Conservation (phyloP, 306 rosid species). For the Ceratonia siliqua region DNA sequence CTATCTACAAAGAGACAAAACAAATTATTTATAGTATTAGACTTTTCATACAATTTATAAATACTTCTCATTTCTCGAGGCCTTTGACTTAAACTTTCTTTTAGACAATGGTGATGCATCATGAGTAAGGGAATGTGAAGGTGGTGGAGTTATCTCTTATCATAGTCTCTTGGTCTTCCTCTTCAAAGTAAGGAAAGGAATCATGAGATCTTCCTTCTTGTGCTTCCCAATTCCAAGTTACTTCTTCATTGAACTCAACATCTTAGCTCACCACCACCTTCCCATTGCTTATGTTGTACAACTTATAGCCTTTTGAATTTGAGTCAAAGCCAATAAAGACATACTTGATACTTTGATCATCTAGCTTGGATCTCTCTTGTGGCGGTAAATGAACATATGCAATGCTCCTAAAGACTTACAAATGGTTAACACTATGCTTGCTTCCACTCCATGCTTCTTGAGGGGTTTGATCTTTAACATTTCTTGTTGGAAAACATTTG, state of each 20-base stretch:
- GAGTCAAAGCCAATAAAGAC: background rate
- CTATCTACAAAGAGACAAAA: too few relatives aligned
- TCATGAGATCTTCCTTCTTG: background rate
- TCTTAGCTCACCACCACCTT: background rate
- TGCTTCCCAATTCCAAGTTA: background rate
- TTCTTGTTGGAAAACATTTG: too few relatives aligned
- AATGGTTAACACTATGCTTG: too few relatives aligned
- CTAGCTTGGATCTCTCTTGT: too few relatives aligned
- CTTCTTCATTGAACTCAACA: background rate
- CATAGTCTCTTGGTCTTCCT: background rate
- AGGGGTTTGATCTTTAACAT: too few relatives aligned
- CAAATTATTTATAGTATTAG: too few relatives aligned
- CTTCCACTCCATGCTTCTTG: too few relatives aligned
- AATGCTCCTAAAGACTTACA: too few relatives aligned
- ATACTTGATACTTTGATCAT: too few relatives aligned
- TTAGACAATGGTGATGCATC: too few relatives aligned
- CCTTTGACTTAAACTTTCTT: background rate
- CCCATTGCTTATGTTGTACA: background rate
- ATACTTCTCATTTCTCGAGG: background rate
- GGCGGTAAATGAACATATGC: too few relatives aligned
- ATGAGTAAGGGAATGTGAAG: background rate
- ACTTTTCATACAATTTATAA: background rate
- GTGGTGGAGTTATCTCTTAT: background rate
- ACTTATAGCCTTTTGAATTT: slow-evolving; percentile 4
- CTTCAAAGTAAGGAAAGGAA: too few relatives aligned